Conservation (phyloP, 768 basidiomycete genomes). For the Boletus vinaceobasis region DNA sequence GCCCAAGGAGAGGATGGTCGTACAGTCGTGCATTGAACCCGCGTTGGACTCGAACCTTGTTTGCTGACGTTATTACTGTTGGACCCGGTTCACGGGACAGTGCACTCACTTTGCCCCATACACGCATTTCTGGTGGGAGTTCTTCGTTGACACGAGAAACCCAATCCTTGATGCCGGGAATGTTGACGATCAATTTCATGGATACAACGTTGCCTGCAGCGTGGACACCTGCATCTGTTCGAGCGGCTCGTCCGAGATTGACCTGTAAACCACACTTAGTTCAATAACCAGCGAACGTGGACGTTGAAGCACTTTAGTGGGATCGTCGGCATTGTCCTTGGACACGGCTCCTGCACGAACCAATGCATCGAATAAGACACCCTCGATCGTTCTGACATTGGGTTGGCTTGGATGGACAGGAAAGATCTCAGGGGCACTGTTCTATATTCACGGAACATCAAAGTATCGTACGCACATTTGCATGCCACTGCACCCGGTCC, state of each 20-base stretch:
- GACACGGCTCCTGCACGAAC: slow-evolving; percentile 92
- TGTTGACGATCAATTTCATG: slow-evolving; percentile 79
- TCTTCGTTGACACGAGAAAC: slow-evolving; percentile 75
- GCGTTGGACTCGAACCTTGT: slow-evolving; percentile 66
- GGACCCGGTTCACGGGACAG: neutral
- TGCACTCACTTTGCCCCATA: slow-evolving; percentile 82
- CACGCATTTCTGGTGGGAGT: slow-evolving; percentile 84
- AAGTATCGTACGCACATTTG: slow-evolving; percentile 72
- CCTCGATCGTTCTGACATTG: slow-evolving; percentile 79
- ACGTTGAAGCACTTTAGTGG: slow-evolving; percentile 61
- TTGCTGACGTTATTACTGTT: neutral
- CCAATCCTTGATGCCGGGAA: slow-evolving; percentile 71
- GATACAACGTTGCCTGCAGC: slow-evolving; percentile 94
- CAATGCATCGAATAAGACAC: slow-evolving; percentile 81
- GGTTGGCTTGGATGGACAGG: slow-evolving; percentile 52
- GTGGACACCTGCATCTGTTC: slow-evolving; percentile 97
- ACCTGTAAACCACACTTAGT: slow-evolving; percentile 48
- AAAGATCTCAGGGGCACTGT: neutral
- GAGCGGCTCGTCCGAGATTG: slow-evolving; percentile 79
- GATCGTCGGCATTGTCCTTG: slow-evolving; percentile 87
- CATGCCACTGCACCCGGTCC: slow-evolving; percentile 91
- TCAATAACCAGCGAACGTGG: neutral
- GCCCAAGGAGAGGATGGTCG: slow-evolving; percentile 13
- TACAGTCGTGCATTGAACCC: slow-evolving; percentile 80
- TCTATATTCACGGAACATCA: no score